Evolutionary conservation across 2,329 filamentous ascomycete species (phyloP).

Genomic region (Fusarium zealandicum): DNA sequence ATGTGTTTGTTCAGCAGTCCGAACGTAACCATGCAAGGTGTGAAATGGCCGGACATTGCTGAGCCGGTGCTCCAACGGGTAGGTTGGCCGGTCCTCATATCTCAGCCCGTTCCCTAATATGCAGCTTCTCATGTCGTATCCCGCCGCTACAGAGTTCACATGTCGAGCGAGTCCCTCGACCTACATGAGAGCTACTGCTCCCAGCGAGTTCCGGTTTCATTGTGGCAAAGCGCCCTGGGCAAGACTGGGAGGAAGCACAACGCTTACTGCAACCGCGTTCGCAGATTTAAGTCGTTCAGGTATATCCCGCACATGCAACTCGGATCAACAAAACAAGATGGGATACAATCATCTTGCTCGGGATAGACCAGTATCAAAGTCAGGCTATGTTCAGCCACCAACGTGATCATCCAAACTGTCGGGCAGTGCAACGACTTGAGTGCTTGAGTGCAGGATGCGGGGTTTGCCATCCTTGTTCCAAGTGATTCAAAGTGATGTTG

Average conservation of each 20-base stretch:
- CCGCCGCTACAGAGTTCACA: slow-evolving; percentile 4
- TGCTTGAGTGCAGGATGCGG: slow-evolving; percentile 3
- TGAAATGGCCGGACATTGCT: not conserved
- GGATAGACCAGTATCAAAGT: slow-evolving; percentile 7
- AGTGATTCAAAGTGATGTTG: not conserved
- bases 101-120: slow-evolving; percentile 3
- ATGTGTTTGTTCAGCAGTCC: not conserved
- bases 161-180: not conserved
- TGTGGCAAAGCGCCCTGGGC: slow-evolving; percentile 8
- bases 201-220: not conserved
- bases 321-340: not conserved
- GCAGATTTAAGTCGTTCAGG: slow-evolving; percentile 2
- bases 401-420: not conserved
- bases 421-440: not conserved
- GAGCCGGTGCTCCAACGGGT: slow-evolving; percentile 5
- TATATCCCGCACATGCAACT: not conserved
- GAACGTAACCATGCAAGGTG: not conserved
- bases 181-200: slow-evolving; percentile 4
- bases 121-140: slow-evolving; percentile 17
- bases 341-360: not conserved
- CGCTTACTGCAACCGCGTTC: slow-evolving; percentile 15
- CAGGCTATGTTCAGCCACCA: slow-evolving; percentile 14
- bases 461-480: slow-evolving; percentile 4
- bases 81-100: slow-evolving; percentile 21
- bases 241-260: not conserved